Conservation (phyloP, 352 stramenopile species). For the Phytophthora tubulina region DNA sequence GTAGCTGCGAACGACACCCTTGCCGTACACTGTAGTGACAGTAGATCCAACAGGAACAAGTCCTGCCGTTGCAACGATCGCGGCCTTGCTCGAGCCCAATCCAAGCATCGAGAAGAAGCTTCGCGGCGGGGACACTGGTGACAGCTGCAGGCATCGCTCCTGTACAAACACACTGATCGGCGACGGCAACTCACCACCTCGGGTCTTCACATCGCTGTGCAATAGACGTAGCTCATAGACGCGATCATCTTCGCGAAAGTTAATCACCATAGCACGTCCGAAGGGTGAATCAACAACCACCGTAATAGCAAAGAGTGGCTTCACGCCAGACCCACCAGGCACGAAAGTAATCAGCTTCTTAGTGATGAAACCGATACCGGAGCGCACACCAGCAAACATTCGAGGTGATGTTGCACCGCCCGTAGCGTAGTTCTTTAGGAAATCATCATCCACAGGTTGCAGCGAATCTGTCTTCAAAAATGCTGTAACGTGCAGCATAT, state of each 20-base stretch:
- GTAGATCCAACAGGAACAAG: conserved; percentile 45
- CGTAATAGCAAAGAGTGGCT: conserved; percentile 63
- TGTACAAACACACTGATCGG: conserved; percentile 60
- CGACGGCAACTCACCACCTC: conserved; percentile 25
- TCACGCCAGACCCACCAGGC: conserved; percentile 50
- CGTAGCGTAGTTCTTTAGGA: conserved; percentile 41
- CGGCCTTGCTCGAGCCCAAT: conserved; percentile 38
- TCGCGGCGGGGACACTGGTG: conserved; percentile 61
- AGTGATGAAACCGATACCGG: conserved; percentile 79
- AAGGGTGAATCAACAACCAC: conserved; percentile 81
- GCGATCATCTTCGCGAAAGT: conserved; percentile 67
- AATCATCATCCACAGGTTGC: conserved; percentile 48
- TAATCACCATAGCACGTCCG: conserved; percentile 71
- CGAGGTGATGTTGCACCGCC: conserved; percentile 54
- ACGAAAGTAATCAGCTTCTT: conserved; percentile 85
- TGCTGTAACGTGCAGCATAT: conserved; percentile 50
- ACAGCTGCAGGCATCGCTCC: conserved; percentile 59
- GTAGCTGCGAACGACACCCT: conserved; percentile 62
- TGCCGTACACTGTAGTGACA: conserved; percentile 70
- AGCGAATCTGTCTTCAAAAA: conserved; percentile 67
- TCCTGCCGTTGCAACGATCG: conserved; percentile 5
- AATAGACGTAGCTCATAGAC: conserved; percentile 81
- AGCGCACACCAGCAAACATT: conserved; percentile 81
- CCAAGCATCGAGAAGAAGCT: conserved; percentile 80
- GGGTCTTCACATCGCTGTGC: conserved; percentile 47